These are phyloP conservation scores for Aspergillus sp. DNA, from an alignment of 2,329 filamentous ascomycete genomes.

Conservation along the genomic window DNA sequence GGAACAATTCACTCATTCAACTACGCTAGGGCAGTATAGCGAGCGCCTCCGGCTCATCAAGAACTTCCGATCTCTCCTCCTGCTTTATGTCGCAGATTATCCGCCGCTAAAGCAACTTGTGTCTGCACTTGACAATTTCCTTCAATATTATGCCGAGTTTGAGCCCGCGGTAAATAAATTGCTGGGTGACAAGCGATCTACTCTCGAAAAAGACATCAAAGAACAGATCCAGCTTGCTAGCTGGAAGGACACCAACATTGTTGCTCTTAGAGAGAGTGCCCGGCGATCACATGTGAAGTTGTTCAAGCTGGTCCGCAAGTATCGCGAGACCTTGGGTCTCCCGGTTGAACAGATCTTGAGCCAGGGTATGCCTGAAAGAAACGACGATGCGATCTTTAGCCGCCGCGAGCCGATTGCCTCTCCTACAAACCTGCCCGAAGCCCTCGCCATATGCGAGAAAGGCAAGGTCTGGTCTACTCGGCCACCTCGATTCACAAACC, in stretches of 20 bases:
- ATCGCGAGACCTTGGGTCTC: constrained; percentile 74
- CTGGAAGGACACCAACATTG: constrained; percentile 98
- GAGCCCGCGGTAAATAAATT: constrained; percentile 64
- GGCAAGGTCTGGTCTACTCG: constrained; percentile 40
- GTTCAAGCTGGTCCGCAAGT: constrained; percentile 88
- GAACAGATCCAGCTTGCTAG: constrained; percentile 90
- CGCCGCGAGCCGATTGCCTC: constrained; percentile 15
- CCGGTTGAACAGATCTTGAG: constrained; percentile 64
- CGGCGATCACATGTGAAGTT: constrained; percentile 88
- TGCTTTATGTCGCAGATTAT: constrained; percentile 60
- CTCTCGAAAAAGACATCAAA: constrained; percentile 88
- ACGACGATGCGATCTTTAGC: constrained; percentile 27
- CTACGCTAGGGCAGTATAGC: constrained; percentile 77
- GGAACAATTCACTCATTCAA: constrained; percentile 74
- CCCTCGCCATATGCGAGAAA: constrained; percentile 33
- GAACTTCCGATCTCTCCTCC: constrained; percentile 63
- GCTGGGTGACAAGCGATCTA: constrained; percentile 65
- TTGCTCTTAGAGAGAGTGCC: constrained; percentile 82
- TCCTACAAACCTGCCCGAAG: constrained; percentile 27
- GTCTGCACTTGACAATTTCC: constrained; percentile 71
- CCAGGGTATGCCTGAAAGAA: constrained; percentile 33
- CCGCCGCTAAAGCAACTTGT: constrained; percentile 59
- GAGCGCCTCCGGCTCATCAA: constrained; percentile 69
- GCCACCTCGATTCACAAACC: constrained; percentile 69
- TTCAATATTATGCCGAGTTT: constrained; percentile 72